Percentiles rank a stretch among this genome's conserved stretches.
Conservation (phyloP, 2,329 filamentous ascomycete species). For the Pseudogymnoascus sp. region DNA sequence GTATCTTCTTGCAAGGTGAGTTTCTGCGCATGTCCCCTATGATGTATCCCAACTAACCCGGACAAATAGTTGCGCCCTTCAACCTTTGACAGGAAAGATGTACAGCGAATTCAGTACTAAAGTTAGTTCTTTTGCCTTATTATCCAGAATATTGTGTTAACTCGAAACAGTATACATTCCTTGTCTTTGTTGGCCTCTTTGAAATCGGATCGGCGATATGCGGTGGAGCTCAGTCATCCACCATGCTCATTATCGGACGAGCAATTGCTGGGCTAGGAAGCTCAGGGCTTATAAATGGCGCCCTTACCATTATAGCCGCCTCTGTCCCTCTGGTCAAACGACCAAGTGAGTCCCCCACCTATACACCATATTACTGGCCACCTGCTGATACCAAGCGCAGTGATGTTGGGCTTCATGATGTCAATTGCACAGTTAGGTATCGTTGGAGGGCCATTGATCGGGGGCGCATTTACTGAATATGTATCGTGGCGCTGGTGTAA, state of each 20-base stretch:
- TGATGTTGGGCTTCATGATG: conserved; percentile 6
- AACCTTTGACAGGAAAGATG: conserved; percentile 42
- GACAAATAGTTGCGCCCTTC: conserved; percentile 35
- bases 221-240: conserved; percentile 38
- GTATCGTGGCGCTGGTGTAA: conserved; percentile 16
- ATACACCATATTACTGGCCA: background rate
- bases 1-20: conserved; percentile 27
- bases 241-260: conserved; percentile 46
- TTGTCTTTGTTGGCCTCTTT: conserved; percentile 37
- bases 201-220: conserved; percentile 48
- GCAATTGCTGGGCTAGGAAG: conserved; percentile 45
- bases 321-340: conserved; percentile 16
- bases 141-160: background rate
- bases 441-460: conserved; percentile 12
- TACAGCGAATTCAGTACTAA: conserved; percentile 34
- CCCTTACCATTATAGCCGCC: conserved; percentile 41
- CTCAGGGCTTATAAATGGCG: conserved; percentile 42
- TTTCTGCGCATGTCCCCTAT: background rate
- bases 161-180: conserved; percentile 10
- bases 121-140: conserved; percentile 11
- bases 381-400: background rate
- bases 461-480: conserved; percentile 13
- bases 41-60: conserved; percentile 10
- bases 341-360: conserved; percentile 10
- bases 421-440: conserved; percentile 9